A percentile compares a stretch with the other conserved stretches of the same genome.
phyloP scores from a whole-genome alignment of 2,329 filamentous ascomycete species.

The Dothiorella sarmentorum region DNA sequence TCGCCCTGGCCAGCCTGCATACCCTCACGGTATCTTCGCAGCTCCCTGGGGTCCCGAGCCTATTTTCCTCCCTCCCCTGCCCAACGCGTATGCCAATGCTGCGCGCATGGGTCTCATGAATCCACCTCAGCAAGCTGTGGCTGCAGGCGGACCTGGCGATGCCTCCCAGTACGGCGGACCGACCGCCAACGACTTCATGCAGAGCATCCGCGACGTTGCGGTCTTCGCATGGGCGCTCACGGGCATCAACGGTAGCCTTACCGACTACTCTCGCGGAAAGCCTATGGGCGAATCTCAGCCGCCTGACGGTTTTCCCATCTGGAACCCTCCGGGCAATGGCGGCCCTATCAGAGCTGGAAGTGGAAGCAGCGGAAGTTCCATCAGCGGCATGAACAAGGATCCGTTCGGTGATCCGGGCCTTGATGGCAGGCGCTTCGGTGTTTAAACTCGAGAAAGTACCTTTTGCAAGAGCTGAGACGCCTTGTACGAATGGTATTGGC shows the following conservation, averaged over 20 bases:
- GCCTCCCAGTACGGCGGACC: slow-evolving; percentile 43
- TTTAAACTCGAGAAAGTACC: background rate
- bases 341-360: background rate
- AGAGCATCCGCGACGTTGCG: slow-evolving; percentile 75
- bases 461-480: background rate
- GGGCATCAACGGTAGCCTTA: slow-evolving; percentile 74
- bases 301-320: slow-evolving; percentile 57
- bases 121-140: slow-evolving; percentile 29
- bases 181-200: slow-evolving; percentile 64
- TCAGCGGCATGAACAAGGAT: slow-evolving; percentile 21
- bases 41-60: slow-evolving; percentile 75
- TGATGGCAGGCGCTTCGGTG: slow-evolving; percentile 6
- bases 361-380: slow-evolving; percentile 12
- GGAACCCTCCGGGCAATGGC: slow-evolving; percentile 37
- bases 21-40: slow-evolving; percentile 66
- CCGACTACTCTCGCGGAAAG: slow-evolving; percentile 59
- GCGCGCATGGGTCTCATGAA: slow-evolving; percentile 8
- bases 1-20: slow-evolving; percentile 37
- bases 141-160: background rate
- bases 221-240: slow-evolving; percentile 84
- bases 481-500: background rate
- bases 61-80: slow-evolving; percentile 46
- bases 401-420: slow-evolving; percentile 38
- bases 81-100: slow-evolving; percentile 19
- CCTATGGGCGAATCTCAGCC: slow-evolving; percentile 64